Base-by-base conservation (phyloP, 306 rosid species). In the Castanospermum australe region DNA sequence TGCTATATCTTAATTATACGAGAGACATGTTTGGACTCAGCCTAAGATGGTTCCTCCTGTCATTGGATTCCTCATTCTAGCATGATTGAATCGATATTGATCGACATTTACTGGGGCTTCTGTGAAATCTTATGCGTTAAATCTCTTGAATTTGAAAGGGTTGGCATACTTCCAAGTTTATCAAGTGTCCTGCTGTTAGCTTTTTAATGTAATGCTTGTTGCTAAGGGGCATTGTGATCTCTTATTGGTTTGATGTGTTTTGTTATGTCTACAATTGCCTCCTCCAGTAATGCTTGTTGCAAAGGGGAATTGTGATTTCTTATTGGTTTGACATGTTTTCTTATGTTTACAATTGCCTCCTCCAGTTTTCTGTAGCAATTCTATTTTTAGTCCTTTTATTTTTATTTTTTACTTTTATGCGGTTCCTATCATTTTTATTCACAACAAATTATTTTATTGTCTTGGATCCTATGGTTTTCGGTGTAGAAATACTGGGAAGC, bases 401-500 rank as follows among this genome's bases (percentile, higher is more conserved):
- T 4, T 38, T 11, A 2, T 42, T 0, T n/a, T 30, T 1, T 0
- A 36, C 6, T 17, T 21, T 5, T 30, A 12, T n/a, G 4, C 17
- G 21, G 17, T 61, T 65, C 38, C 6, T 33, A 25, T 66, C 24
- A 12, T 75, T n/a, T 59, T 76, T 70, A 21, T 69, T 57, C n/a
- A 54, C 71, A 50, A 30, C 8, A 15, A 61, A 69, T 69, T 44
- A 13, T 69, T 74, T 44, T 65, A 35, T 68, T 24, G 22, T 62
- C n/a, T 36, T 78, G 67, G 55, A 71, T 68, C 57, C 25, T 76
- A 12, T 64, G 83, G 22, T 71, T 72, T 73, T 78, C 75, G 39
- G 45, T 79, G 47, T 81, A 95, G 98, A 66, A 87, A 89, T 86
- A 85, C 61, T 95, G 99, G 99, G 99, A 95, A 89, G 99, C 97